Base-by-base conservation (phyloP, 2,329 filamentous ascomycete species). In the Didymellaceae sp. region DNA sequence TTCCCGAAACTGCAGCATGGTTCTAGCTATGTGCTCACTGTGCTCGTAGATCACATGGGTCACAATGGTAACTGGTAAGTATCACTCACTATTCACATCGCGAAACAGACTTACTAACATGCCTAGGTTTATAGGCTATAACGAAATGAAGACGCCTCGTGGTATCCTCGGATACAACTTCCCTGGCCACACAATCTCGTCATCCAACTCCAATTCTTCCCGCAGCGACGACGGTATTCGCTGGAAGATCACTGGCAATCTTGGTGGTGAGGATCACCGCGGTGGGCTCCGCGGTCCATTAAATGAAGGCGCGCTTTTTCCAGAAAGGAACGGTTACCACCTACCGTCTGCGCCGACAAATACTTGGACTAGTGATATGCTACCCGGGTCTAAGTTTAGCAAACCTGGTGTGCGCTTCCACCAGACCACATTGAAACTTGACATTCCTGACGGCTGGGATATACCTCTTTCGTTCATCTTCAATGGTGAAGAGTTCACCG, bases 1-100 rank as follows among this genome's bases (percentile, higher is more conserved):
- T 67, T 89, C 0, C 77, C 83, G 0, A 69, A 73, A 4, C 74
- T 88, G 6, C 56, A 62, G 0, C 63, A 74, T 0, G 84, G 81
- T 5, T 72, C 77, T n/a, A 55, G 70, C 0, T 85, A 88, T 60
- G 77, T 87, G 7, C 64, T 91, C 51, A 91, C 87, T 0, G 75
- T 91, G 1, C 66, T 91, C 0, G 75, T 90, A 8, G 89, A 91
- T 67, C 85, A 86, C 66, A 89, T 85, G 76, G 88, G 88, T 0
- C 75, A 89, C 1, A 80, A 89, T 47, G 84, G 86, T 55, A 84
- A 88, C 65, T 50, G 47, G 48, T 37, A 37, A 21, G 41, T 11
- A 13, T 25, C 1, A 11, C 7, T 21, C 10, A 18, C 21, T 20
- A 3, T 3, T 5, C 10, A 7, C 18, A 13, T 34, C 2, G 2